Evolutionary conservation across 805 yeast species (phyloP), one percentile per base, ranked within the genome.

Genomic region (Kazachstania taianensis): DNA sequence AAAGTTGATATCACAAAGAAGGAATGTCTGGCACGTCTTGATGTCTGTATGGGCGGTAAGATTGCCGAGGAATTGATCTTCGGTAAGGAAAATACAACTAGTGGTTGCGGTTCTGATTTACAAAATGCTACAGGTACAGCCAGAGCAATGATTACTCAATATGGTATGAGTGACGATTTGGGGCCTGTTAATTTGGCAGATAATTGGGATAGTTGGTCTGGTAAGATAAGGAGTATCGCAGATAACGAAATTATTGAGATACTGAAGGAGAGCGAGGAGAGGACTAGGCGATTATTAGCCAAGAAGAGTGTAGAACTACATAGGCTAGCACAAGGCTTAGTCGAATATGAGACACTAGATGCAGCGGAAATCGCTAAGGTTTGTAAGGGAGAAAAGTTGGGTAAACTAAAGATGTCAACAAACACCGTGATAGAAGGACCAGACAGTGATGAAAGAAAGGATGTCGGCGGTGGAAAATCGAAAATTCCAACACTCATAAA

Each of bases 11-110:
- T 83, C 61, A 85, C 96, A 22, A 81, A 74, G 57, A 75, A 70
- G 41, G 97, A 92, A 62, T 83, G 96, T 57, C 69, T 80, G 44
- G 96, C 97, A 0, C 69, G 94, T 44, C 63, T 92, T 46, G 98
- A 92, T 59, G 98, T 92, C 33, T 86, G 96, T 57, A 92, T 92
- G 98, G 99, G 98, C 41, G 99, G 99, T 44, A 87, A 87, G 59
- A 78, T 86, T 40, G 98, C 98, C 20, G 99, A 92, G 66, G 96
- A 89, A 56, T 67, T 84, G 69, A 70, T 82, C 33, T 83, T 84
- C 54, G 98, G 98, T 2, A 72, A 78, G 31, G 95, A 84, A 38
- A 83, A 87, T 55, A 94, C 92, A 9, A 89, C 97, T 3, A 75
- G 89, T 50, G 98, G 98, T 6, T 92, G 97, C 64, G 81, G 94